phyloP scores from a whole-genome alignment of 192 early-diverging fungal species.

The Rhizophlyctis rosea region DNA sequence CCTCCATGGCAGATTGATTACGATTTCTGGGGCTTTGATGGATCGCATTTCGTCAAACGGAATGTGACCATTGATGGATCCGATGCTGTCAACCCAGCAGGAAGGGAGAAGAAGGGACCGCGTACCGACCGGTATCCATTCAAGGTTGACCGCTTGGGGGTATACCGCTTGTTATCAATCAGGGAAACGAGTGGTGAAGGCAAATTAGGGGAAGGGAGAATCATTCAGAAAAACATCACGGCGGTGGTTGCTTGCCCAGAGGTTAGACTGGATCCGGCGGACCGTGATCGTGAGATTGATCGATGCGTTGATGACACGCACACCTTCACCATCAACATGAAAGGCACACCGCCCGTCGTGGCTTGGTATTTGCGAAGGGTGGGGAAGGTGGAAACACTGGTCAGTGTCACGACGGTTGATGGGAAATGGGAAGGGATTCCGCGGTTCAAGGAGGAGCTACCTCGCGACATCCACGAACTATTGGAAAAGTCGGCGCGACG shows the following conservation, averaged over 20 bases:
- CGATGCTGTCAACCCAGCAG: background rate
- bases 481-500: conserved; percentile 11
- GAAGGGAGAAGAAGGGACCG: conserved; percentile 13
- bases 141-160: conserved; percentile 11
- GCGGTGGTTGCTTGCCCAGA: conserved; percentile 18
- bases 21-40: conserved; percentile 25
- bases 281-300: conserved; percentile 21
- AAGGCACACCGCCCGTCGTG: conserved; percentile 24
- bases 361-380: conserved; percentile 26
- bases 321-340: conserved; percentile 12
- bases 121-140: conserved; percentile 13
- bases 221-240: background rate
- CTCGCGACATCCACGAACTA: conserved; percentile 7
- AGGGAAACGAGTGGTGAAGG: background rate
- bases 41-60: conserved; percentile 9
- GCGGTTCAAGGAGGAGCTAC: conserved; percentile 6
- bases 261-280: conserved; percentile 1
- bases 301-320: conserved; percentile 32
- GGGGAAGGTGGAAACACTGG: conserved; percentile 4
- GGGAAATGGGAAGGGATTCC: background rate
- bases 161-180: conserved; percentile 26
- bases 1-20: conserved; percentile 40
- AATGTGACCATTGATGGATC: conserved; percentile 18
- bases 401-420: conserved; percentile 10
- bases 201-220: conserved; percentile 9